Evolutionary conservation across 1,284 basidiomycete genomes (phyloP), one percentile per base, ranked within the genome.

Genomic region (Boletus sp.): DNA sequence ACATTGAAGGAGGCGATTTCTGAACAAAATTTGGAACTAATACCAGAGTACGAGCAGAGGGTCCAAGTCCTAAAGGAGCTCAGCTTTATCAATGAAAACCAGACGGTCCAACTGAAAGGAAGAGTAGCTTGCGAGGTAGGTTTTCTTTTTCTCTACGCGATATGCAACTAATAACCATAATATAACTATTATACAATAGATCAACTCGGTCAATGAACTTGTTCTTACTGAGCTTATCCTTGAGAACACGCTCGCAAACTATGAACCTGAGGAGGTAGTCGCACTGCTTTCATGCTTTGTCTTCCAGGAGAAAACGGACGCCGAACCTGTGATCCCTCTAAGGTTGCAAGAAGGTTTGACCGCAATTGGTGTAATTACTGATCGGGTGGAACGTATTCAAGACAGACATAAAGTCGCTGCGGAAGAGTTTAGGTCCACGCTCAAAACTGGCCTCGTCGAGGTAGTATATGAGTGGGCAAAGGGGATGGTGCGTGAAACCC

Each of bases 401-500:
- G 86, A 93, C 65, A 75, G 78, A 31, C 86, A 94, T 72, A 91
- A 90, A 68, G 91, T 97, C 2, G 80, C 86, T 44, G 87, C 85
- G 33, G 91, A 92, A 67, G 93, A 91, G 63, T 91, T 91, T 72
- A 82, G 85, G 49, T 83, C 86, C 35, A 83, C 81, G 52, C 85
- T 95, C 65, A 97, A 96, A 76, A 91, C 93, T 65, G 97, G 97
- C 3, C 79, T 99, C 30, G 88, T 94, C 16, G 94, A 97, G 71
- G 96, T 98, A 1, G 97, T 98, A 11, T 98, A 98, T 74, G 95
- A 98, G 75, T 99, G 97, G 97, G 96, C 97, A 0, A 92, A 91
- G 72, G 97, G 97, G 58, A 97, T 96, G 91, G 96, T 96, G 68
- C 70, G 85, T 72, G 35, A 48, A 25, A 30, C 55, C 31, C 9